These are phyloP conservation scores for Backusella liffmaniae DNA, from an alignment of 192 early-diverging fungal genomes.

Conservation along the genomic window DNA sequence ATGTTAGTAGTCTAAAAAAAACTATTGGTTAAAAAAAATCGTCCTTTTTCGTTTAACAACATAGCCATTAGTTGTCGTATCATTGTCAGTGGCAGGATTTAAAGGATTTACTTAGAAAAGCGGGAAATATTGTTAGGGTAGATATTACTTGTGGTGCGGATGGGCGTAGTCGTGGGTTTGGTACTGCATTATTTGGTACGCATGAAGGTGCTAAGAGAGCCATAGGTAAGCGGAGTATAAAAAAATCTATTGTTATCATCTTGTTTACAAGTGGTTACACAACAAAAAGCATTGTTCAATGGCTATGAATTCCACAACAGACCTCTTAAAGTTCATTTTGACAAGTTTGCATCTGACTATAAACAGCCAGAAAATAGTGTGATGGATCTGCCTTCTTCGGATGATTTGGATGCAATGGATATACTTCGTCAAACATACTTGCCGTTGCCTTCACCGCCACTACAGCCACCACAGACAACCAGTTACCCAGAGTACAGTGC, in stretches of 20 bases:
- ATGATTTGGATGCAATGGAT: not conserved
- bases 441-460: not conserved
- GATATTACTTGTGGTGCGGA: conserved; percentile 62
- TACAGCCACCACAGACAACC: not conserved
- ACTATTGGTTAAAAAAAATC: no score
- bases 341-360: conserved; percentile 39
- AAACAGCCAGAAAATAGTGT: not conserved
- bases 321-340: conserved; percentile 49
- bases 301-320: conserved; percentile 52
- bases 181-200: conserved; percentile 66
- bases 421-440: not conserved
- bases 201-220: conserved; percentile 70
- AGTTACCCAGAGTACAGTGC: not conserved
- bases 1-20: conserved; percentile 48
- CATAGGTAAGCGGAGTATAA: conserved; percentile 44
- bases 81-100: conserved; percentile 80
- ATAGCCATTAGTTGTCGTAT: conserved; percentile 56
- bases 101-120: conserved; percentile 74
- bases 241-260: not conserved
- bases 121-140: conserved; percentile 65
- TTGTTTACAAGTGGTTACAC: not conserved
- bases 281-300: conserved; percentile 44
- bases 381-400: not conserved
- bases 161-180: conserved; percentile 74
- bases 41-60: not conserved